Conservation (phyloP, 257 asterid genomes). For the Nicotiana paniculata region DNA sequence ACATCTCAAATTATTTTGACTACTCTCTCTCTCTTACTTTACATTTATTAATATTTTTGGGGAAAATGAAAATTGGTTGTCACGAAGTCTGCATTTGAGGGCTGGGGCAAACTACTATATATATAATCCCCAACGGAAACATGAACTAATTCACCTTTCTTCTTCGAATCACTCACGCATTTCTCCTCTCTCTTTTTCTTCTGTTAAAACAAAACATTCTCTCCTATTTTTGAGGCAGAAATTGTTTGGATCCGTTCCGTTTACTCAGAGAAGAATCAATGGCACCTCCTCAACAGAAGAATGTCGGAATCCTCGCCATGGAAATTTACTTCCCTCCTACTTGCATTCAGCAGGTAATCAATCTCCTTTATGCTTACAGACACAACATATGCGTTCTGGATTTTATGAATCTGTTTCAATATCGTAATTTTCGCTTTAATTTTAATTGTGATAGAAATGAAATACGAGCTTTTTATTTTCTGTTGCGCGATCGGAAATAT, state of each 20-base stretch:
- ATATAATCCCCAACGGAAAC: background rate
- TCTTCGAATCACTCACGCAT: background rate
- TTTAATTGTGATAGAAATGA: background rate
- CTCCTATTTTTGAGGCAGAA: background rate
- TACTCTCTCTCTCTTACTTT: no score
- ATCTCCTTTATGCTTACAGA: background rate
- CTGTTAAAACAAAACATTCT: background rate
- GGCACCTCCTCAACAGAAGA: constrained; percentile 44
- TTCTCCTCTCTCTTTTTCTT: constrained; percentile 3
- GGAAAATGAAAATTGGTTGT: background rate
- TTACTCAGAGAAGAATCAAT: constrained; percentile 6
- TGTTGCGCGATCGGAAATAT: background rate
- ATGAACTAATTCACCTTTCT: background rate
- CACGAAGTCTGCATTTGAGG: background rate
- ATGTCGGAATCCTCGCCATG: constrained; percentile 97
- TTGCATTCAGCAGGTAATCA: constrained; percentile 84
- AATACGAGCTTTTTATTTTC: background rate
- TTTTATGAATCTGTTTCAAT: background rate
- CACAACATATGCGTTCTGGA: background rate
- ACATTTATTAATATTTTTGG: no score
- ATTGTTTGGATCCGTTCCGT: background rate
- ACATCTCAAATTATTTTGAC: no score
- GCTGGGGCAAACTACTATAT: background rate
- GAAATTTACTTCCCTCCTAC: constrained; percentile 93
- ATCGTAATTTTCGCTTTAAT: background rate